A percentile compares a stretch with the other conserved stretches of the same genome.
Evolutionary conservation across 805 yeast genomes (phyloP).

Genomic region (Yarrowia bubula): DNA sequence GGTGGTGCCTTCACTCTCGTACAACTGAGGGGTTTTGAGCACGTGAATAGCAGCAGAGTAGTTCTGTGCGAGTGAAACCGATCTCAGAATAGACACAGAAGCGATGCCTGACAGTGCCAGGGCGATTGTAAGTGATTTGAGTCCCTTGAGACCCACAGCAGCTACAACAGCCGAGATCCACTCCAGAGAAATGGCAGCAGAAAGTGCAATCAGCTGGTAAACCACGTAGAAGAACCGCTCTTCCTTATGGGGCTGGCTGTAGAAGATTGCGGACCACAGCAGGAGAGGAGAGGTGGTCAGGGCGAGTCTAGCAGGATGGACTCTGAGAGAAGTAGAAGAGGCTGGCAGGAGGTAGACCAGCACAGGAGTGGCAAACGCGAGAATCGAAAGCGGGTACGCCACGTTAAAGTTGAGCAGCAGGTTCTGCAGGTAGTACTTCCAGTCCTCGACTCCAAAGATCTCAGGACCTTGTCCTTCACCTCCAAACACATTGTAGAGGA

Average conservation of each 20-base stretch:
- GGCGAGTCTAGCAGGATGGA: conserved; percentile 30
- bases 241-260: conserved; percentile 84
- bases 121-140: conserved; percentile 21
- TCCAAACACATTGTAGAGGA: conserved; percentile 72
- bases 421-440: conserved; percentile 66
- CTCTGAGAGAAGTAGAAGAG: neutral
- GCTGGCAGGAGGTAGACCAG: neutral
- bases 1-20: conserved; percentile 43
- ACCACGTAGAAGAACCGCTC: conserved; percentile 87
- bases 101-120: conserved; percentile 26
- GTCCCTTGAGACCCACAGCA: neutral
- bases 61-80: conserved; percentile 58
- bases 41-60: conserved; percentile 72
- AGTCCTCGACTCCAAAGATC: conserved; percentile 84
- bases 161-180: conserved; percentile 25
- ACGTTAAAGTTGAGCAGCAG: conserved; percentile 71
- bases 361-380: conserved; percentile 16
- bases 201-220: conserved; percentile 64
- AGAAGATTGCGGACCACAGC: conserved; percentile 68
- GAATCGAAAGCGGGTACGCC: conserved; percentile 37
- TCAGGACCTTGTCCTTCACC: conserved; percentile 81
- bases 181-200: conserved; percentile 55
- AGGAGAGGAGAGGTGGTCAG: conserved; percentile 45
- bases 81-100: conserved; percentile 49
- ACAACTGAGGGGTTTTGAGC: conserved; percentile 45